phyloP scores from a whole-genome alignment of 1,139 yeast species.

The Magnusiomyces paraingens region DNA sequence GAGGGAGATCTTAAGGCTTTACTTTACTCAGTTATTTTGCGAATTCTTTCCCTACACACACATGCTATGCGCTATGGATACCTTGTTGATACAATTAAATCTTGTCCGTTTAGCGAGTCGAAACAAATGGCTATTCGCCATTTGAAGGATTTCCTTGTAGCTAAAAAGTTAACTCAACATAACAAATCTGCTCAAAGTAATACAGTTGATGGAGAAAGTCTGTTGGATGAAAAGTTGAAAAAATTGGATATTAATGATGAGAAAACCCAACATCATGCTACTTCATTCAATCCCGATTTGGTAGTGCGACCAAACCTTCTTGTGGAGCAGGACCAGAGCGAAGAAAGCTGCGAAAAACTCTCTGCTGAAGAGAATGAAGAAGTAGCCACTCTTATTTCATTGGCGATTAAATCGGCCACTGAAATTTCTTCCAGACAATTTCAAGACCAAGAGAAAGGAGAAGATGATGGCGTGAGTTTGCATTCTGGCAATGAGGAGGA shows the following conservation, averaged over 20 bases:
- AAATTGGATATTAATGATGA: slow-evolving; percentile 3
- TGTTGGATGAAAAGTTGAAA: neutral
- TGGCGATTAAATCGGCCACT: neutral
- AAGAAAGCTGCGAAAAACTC: no score
- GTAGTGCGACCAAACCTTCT: no score
- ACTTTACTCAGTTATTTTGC: slow-evolving; percentile 30
- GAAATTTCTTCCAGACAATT: neutral
- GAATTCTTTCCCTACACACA: slow-evolving; percentile 45
- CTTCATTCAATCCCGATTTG: neutral
- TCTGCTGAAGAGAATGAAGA: neutral
- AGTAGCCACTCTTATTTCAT: neutral
- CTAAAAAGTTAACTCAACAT: slow-evolving; percentile 1
- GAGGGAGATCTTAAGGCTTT: slow-evolving; percentile 26
- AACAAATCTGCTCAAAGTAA: neutral
- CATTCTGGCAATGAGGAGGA: neutral
- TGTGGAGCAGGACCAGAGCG: no score
- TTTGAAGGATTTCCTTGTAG: slow-evolving; percentile 49
- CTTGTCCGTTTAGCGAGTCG: slow-evolving; percentile 61
- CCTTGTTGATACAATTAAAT: slow-evolving; percentile 54
- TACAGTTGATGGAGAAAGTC: neutral
- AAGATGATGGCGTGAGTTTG: slow-evolving; percentile 2
- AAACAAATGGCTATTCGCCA: slow-evolving; percentile 57
- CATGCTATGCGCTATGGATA: slow-evolving; percentile 55
- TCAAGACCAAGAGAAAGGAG: neutral
- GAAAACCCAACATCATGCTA: neutral